Evolutionary conservation across 352 stramenopile species (phyloP), one percentile per base, ranked within the genome.

Genomic region (Pseudoperonospora humuli): DNA sequence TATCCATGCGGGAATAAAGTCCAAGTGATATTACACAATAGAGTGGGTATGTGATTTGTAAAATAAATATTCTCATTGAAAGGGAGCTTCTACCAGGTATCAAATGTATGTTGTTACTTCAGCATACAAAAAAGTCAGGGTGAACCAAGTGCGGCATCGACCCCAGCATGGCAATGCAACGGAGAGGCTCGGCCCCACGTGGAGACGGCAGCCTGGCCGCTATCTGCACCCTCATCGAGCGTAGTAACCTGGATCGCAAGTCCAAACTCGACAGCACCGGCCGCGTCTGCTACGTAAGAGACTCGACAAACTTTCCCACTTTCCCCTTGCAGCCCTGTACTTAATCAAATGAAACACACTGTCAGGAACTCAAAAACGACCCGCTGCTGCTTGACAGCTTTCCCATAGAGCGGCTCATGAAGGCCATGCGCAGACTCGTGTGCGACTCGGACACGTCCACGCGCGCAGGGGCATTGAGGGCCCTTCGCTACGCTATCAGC

Each of bases 251-350:
- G 34, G 82, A 93, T 45, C 76, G 82, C 47, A 90, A 90, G 57
- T 87, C 82, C 34, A 93, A 93, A 54, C 74, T 93, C 18, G 82
- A 93, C 50, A 90, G 79, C 35, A 85, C 73, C 2, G 82, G 82
- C 3, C 74, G 82, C 11, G 64, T 93, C 34, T 90, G 76, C 52
- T 79, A 90, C 61, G 75, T 86, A 69, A 32, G 75, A 7, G 24
- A 28, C 24, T 28, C 7, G 3, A 10, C 2, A 28, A 2, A 13
- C 13, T 28, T 3, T 5, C 5, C 24, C 24, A 10, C 4, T 28
- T 3, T 28, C 24, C 24, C 24, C 3, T 28, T 28, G 24, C 5
- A 28, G n/a, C 17, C n/a, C 19, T 32, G 24, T 7, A 21, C 9
- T 15, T 11, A 14, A 34, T 17, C 39, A 36, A n/a, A n/a, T n/a